Conservation (phyloP, 1,284 basidiomycete species). For the Puccinia triticina region DNA sequence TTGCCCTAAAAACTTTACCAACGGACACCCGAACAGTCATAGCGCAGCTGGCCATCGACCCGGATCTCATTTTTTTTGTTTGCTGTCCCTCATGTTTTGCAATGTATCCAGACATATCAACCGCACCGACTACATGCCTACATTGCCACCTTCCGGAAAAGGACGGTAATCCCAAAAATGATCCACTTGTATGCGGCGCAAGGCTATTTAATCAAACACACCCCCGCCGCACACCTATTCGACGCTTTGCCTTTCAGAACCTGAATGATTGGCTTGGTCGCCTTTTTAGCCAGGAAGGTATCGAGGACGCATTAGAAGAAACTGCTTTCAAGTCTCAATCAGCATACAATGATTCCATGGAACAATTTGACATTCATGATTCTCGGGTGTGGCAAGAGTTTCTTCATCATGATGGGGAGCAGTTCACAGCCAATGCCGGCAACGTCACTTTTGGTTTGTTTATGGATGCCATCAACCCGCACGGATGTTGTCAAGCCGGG, state of each 20-base stretch:
- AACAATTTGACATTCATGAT: slow-evolving; percentile 11
- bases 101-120: not conserved
- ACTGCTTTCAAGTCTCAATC: not conserved
- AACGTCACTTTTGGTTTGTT: slow-evolving; percentile 35
- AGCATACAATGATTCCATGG: not conserved
- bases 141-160: not conserved
- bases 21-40: not conserved
- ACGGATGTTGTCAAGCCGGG: slow-evolving; percentile 2
- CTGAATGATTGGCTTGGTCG: slow-evolving; percentile 16
- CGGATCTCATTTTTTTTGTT: not conserved
- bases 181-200: not conserved
- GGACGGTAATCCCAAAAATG: not conserved
- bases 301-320: slow-evolving; percentile 16
- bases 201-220: not conserved
- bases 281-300: slow-evolving; percentile 1
- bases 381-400: slow-evolving; percentile 28
- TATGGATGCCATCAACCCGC: slow-evolving; percentile 30
- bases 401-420: slow-evolving; percentile 12
- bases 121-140: not conserved
- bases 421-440: slow-evolving; percentile 4
- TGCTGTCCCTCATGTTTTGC: slow-evolving; percentile 18
- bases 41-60: not conserved
- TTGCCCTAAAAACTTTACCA: not conserved
- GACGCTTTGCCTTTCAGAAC: slow-evolving; percentile 13
- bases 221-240: not conserved